Base-by-base conservation (phyloP, 2,329 filamentous ascomycete species). In the Venturia oleaginea region DNA sequence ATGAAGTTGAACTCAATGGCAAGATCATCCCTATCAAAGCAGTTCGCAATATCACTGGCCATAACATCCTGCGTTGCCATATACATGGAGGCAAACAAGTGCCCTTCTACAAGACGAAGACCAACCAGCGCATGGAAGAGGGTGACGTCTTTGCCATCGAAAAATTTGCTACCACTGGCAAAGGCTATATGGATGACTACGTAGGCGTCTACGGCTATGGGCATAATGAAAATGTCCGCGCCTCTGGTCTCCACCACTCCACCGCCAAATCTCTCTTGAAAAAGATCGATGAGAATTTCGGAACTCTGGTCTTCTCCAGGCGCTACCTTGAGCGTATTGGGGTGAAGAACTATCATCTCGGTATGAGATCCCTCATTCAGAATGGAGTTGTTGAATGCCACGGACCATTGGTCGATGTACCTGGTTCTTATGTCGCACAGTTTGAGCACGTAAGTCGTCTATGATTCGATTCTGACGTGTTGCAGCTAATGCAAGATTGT, bases 61-160 rank as follows among this genome's bases (percentile, higher is more conserved):
- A 97, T 79, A 92, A 90, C 69, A 97, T 97, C 72, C 82, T 90
- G 65, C 92, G 86, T 67, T 94, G 92, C 80, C 87, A 86, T 74
- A 97, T 97, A 70, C 92, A 97, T 78, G 92, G 92, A 65, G 89
- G 86, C 71, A 97, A 97, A 82, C 92, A 90, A 69, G 91, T 97
- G 62, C 93, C 92, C 0, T 96, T 97, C 71, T 91, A 97, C 68
- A 96, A 96, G 81, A 87, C 86, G 67, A 84, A 84, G 67, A 91
- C 96, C 72, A 86, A 88, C 74, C 95, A 91, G 63, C 96, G 96
- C 83, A 97, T 97, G 93, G 92, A 97, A 78, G 93, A 97, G 77
- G 92, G 92, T 51, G 92, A 97, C 72, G 87, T 92, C n/a, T 97
- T 95, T 76, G 92, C 92, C 68, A 96, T 97, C 70, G 92, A 97